Evolutionary conservation across 176 grass and related monocot species (phyloP).

Genomic region (Stipa capillata): DNA sequence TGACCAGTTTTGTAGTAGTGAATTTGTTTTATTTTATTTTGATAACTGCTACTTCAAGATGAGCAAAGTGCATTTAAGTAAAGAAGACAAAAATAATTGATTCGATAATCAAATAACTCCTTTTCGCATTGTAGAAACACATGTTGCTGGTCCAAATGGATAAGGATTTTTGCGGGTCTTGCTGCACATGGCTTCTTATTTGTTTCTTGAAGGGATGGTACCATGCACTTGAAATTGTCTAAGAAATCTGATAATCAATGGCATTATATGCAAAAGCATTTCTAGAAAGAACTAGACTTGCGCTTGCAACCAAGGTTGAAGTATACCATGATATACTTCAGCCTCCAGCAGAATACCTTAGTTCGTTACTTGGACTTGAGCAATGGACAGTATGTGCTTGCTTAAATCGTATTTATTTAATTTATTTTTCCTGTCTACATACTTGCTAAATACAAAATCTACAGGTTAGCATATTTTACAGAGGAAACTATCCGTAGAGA

Average conservation of each 20-base stretch:
- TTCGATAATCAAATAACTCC: not conserved
- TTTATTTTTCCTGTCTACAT: not conserved
- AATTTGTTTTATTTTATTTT: no score
- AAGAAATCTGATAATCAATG: slow-evolving; percentile 64
- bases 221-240: slow-evolving; percentile 69
- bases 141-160: not conserved
- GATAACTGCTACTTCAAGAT: not conserved
- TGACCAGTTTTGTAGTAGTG: no score
- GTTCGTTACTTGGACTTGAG: slow-evolving; percentile 74
- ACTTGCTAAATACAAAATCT: slow-evolving; percentile 1
- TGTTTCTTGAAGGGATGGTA: slow-evolving; percentile 71
- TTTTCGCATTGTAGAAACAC: not conserved
- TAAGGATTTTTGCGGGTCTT: not conserved
- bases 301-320: slow-evolving; percentile 82
- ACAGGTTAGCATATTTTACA: slow-evolving; percentile 80
- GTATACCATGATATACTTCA: slow-evolving; percentile 76
- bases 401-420: slow-evolving; percentile 9
- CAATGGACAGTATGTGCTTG: slow-evolving; percentile 62
- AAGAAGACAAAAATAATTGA: not conserved
- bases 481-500: slow-evolving; percentile 96
- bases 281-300: slow-evolving; percentile 91
- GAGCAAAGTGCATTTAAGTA: not conserved
- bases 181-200: not conserved
- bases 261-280: slow-evolving; percentile 92
- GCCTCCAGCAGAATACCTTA: slow-evolving; percentile 89